Base-by-base conservation (phyloP, 2,329 filamentous ascomycete genomes). In the Exophiala calicioides region DNA sequence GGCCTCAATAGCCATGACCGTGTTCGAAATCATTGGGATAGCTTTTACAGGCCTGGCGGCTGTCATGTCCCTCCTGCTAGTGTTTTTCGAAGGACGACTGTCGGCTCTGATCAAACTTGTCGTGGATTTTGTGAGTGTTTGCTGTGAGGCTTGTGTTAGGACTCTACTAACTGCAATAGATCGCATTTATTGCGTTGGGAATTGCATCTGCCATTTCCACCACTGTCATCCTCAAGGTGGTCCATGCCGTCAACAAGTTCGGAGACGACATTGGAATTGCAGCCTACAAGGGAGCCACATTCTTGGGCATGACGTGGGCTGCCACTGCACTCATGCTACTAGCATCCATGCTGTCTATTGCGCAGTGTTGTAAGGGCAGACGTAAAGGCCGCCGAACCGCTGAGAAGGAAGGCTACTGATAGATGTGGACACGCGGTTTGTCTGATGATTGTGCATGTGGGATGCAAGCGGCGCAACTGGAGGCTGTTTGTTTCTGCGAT, bases 141-240 rank as follows among this genome's bases (percentile, higher is more conserved):
- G 10, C 32, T 10, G n/a, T 15, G 8, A 21, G n/a, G 34, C 44
- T 34, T 29, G 44, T 32, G 19, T 24, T 15, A 24, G 7, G 36
- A 4, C 15, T 27, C 13, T 16, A 26, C 16, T 43, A 47, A 42
- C 27, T 21, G 19, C 20, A 24, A 5, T 50, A 71, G 68, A 58
- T 80, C n/a, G 73, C 75, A 0, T 79, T 81, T 52, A 30, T 80
- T 5, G 68, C 81, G 9, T 76, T 85, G 58, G 85, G 85, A 3
- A 82, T 84, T 41, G 82, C 85, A 36, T 90, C 86, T 15, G 88
- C 88, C 57, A 84, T 90, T 19, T 79, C 82, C 21, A 86, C 79
- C 0, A 83, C 85, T 13, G 65, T 82, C 4, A 72, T 75, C 8
- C 70, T 75, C 42, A 79, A 81, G 62, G 78, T 73, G 2, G 65